Evolutionary conservation across 2,329 filamentous ascomycete species (phyloP).

Genomic region (Neurospora sp.): DNA sequence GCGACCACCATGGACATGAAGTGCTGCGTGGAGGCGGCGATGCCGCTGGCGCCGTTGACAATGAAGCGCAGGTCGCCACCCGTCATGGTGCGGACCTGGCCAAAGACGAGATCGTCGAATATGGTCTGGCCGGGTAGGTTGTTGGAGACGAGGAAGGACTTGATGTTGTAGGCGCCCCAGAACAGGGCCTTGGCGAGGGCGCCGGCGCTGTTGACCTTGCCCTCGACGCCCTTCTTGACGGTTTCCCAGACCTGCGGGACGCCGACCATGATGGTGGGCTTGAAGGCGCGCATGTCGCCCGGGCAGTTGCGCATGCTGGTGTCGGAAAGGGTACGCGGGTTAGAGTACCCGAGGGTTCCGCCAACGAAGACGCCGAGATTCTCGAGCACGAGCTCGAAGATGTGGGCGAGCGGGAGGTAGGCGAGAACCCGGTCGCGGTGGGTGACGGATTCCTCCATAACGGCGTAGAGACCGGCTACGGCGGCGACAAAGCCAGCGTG

Average conservation of each 20-base stretch:
- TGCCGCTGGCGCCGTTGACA: slow-evolving; percentile 88
- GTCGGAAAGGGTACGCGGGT: slow-evolving; percentile 80
- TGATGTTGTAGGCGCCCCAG: slow-evolving; percentile 52
- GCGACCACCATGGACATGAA: slow-evolving; percentile 90
- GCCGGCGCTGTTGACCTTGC: slow-evolving; percentile 64
- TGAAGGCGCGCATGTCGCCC: slow-evolving; percentile 88
- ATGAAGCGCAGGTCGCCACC: slow-evolving; percentile 81
- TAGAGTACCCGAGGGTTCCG: slow-evolving; percentile 87
- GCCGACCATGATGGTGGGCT: slow-evolving; percentile 81
- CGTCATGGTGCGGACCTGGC: slow-evolving; percentile 81
- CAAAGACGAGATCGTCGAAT: slow-evolving; percentile 78
- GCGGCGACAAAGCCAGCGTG: slow-evolving; percentile 74
- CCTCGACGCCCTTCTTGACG: slow-evolving; percentile 85
- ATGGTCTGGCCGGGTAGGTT: slow-evolving; percentile 57
- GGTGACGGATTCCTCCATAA: slow-evolving; percentile 69
- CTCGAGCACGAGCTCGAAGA: slow-evolving; percentile 93
- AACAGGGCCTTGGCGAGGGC: slow-evolving; percentile 69
- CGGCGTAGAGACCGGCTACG: slow-evolving; percentile 69
- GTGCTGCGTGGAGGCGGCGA: slow-evolving; percentile 75
- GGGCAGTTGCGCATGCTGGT: slow-evolving; percentile 77
- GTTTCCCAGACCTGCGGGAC: slow-evolving; percentile 97
- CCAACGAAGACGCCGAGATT: slow-evolving; percentile 84
- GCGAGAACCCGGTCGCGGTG: slow-evolving; percentile 73
- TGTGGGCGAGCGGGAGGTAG: slow-evolving; percentile 90
- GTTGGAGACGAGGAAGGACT: slow-evolving; percentile 45